Evolutionary conservation across 140 eudicot genomes (phyloP).

Genomic region (Cichorium intybus): DNA sequence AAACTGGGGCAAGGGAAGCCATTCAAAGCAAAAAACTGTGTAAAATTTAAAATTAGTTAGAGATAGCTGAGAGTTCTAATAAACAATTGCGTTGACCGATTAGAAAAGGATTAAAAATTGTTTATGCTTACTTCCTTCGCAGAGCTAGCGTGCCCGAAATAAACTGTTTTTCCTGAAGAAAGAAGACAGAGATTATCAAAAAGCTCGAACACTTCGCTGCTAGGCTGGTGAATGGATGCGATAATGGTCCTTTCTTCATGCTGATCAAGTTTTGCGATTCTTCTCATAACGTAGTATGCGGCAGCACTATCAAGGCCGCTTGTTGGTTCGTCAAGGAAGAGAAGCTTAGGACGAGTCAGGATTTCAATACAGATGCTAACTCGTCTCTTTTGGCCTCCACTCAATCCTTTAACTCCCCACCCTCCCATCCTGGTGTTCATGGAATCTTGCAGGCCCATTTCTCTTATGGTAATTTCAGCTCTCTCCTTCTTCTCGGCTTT

Average conservation of each 20-base stretch:
- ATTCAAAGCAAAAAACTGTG: conserved; percentile 35
- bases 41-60: not conserved
- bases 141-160: conserved; percentile 29
- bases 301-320: conserved; percentile 69
- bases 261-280: conserved; percentile 39
- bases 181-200: conserved; percentile 50
- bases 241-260: conserved; percentile 43
- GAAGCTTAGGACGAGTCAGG: conserved; percentile 49
- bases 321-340: conserved; percentile 67
- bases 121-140: conserved; percentile 28
- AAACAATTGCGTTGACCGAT: not conserved
- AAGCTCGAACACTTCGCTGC: conserved; percentile 47
- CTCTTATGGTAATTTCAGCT: conserved; percentile 41
- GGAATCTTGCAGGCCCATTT: conserved; percentile 51
- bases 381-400: conserved; percentile 64
- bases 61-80: not conserved
- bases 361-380: conserved; percentile 60
- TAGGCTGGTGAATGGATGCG: conserved; percentile 60
- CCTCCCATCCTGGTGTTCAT: conserved; percentile 53
- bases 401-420: conserved; percentile 46
- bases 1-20: conserved; percentile 52
- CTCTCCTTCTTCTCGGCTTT: conserved; percentile 42
- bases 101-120: not conserved
- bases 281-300: conserved; percentile 50
- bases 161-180: conserved; percentile 45